Evolutionary conservation across 2,329 filamentous ascomycete genomes (phyloP).

Genomic region (Geosmithia putterillii): DNA sequence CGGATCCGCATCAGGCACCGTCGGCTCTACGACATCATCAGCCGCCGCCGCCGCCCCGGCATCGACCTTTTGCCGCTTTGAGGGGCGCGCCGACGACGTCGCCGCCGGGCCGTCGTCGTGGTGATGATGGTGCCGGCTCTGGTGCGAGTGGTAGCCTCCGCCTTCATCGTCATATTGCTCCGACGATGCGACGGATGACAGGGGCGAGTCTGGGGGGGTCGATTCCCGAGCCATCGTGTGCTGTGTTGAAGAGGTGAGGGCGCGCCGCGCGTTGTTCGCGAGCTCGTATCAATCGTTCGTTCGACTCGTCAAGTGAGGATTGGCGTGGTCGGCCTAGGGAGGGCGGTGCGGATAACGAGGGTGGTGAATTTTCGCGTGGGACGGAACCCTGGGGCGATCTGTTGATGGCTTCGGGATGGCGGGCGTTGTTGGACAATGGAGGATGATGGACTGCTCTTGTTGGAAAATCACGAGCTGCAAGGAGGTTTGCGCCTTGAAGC

Average conservation of each 20-base stretch:
- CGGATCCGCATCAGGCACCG: constrained; percentile 37
- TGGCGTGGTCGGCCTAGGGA: too few species aligned
- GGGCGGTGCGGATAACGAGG: neutral
- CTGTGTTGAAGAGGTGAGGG: neutral
- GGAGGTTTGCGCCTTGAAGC: neutral
- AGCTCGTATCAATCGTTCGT: neutral
- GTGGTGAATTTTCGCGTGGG: too few species aligned
- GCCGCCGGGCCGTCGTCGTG: constrained; percentile 20
- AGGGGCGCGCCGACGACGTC: constrained; percentile 28
- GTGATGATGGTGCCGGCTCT: too few species aligned
- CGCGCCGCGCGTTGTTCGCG: neutral
- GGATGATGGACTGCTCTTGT: neutral
- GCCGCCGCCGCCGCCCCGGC: constrained; percentile 32
- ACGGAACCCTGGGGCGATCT: neutral
- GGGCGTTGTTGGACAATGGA: neutral
- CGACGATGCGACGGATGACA: constrained; percentile 33
- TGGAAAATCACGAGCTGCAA: neutral
- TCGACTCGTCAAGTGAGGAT: neutral
- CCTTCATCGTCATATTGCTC: constrained; percentile 32
- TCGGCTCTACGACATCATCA: constrained; percentile 24
- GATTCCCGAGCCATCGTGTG: constrained; percentile 21
- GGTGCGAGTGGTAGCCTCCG: constrained; percentile 26
- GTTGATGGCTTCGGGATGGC: neutral
- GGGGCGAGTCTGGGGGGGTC: constrained; percentile 30
- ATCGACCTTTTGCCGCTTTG: constrained; percentile 34